These are phyloP conservation scores for Breynia disticha DNA, from an alignment of 441 rosid species.

Conservation along the genomic window DNA sequence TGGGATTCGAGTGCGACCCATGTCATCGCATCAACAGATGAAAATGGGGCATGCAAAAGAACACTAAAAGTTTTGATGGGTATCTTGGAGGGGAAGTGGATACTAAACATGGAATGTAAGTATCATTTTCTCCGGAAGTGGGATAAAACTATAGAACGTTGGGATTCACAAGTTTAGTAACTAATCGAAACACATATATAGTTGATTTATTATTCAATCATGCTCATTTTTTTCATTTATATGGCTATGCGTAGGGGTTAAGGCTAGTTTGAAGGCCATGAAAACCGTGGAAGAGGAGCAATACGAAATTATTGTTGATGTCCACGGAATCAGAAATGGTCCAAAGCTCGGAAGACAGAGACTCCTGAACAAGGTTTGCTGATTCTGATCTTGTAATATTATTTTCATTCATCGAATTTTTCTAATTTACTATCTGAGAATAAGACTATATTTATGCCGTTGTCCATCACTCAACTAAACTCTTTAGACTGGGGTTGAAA, in stretches of 20 bases:
- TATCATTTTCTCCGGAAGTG: slow-evolving; percentile 6
- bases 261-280: slow-evolving; percentile 46
- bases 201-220: background rate
- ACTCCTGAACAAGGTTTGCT: slow-evolving; percentile 49
- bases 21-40: slow-evolving; percentile 69
- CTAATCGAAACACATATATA: background rate
- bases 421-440: too few species aligned
- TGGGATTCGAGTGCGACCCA: slow-evolving; percentile 73
- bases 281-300: slow-evolving; percentile 51
- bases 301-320: slow-evolving; percentile 58
- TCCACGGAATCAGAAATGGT: slow-evolving; percentile 65
- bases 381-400: background rate
- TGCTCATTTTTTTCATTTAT: background rate
- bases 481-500: too few species aligned
- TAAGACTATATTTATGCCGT: too few species aligned
- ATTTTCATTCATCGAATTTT: too few species aligned
- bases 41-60: slow-evolving; percentile 83
- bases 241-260: slow-evolving; percentile 50
- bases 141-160: background rate
- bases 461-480: too few species aligned
- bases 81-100: slow-evolving; percentile 93
- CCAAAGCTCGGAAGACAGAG: slow-evolving; percentile 69
- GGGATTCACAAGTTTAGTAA: background rate
- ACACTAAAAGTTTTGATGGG: slow-evolving; percentile 79
- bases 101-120: slow-evolving; percentile 68